Evolutionary conservation across 768 basidiomycete species (phyloP), one percentile per base, ranked within the genome.

Genomic region (Mycena kentingensis): DNA sequence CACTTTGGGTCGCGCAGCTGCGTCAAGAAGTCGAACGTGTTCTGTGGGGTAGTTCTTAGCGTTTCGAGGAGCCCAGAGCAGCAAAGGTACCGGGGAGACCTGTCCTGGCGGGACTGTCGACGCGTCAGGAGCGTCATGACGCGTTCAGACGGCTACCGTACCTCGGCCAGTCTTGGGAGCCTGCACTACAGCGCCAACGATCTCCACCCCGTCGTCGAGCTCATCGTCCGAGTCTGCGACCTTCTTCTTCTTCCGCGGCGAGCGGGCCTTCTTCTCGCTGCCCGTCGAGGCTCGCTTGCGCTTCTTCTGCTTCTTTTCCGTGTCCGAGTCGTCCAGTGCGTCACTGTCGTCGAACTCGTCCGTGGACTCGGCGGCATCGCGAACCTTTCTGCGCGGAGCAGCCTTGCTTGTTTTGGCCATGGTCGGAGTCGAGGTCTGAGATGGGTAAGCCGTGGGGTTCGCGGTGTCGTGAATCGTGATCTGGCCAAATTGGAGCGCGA

Each of bases 81-180:
- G n/a, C n/a, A n/a, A n/a, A n/a, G n/a, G n/a, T n/a, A n/a, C n/a
- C n/a, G n/a, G n/a, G 2, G 93, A 95, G 63, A 97, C 82, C 67
- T 84, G 83, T 10, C 93, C 94, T 11, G 91, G 80, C 0, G 92
- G 87, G 0, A 92, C 93, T 90, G 56, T 19, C 18, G 57, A 45
- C 24, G 43, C 28, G 21, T 49, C 32, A 50, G 15, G 12, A 41
- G 32, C 6, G 38, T 29, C 15, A n/a, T 15, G 16, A 24, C 25
- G 2, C 5, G 15, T 11, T 15, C 25, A 19, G 25, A 28, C 11
- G 32, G 1, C 34, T 15, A 13, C 3, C 77, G 38, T 49, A 88
- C 90, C 90, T 71, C 79, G 79, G n/a, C 93, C 93, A 0, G 83
- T 84, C 60, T 77, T 91, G 0, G 92, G 92, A 12, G 92, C 93